These are phyloP conservation scores for Rhododendron ovatum DNA, from an alignment of 148 eudicot species.

Conservation along the genomic window DNA sequence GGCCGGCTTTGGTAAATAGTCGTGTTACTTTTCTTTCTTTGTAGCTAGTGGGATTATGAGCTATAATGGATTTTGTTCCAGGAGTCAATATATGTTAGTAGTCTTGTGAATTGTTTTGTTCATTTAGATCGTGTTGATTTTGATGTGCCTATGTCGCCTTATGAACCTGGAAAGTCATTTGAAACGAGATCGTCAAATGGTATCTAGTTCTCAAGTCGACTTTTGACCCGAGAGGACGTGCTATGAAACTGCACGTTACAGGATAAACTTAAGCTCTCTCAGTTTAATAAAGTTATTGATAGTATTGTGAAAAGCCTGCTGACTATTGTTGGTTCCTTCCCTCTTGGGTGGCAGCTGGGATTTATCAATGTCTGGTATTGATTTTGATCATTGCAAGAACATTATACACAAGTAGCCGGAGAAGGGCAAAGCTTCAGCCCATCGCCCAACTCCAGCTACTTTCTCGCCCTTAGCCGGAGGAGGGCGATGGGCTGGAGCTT, in stretches of 20 bases:
- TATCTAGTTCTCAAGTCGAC: background rate
- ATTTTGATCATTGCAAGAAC: background rate
- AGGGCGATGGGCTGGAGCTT: background rate
- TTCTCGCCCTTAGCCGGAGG: background rate
- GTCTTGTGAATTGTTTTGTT: background rate
- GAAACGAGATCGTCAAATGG: background rate
- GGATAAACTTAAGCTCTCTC: background rate
- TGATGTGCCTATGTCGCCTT: background rate
- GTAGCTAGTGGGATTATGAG: background rate
- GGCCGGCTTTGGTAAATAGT: background rate
- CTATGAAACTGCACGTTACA: background rate
- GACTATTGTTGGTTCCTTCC: background rate
- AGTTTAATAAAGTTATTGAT: background rate
- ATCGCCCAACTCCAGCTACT: too few species aligned
- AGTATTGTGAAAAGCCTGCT: background rate
- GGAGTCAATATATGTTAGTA: too few species aligned
- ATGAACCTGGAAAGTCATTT: background rate
- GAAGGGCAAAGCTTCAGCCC: too few species aligned
- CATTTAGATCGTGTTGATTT: background rate
- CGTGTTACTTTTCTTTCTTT: background rate
- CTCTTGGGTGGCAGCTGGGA: background rate
- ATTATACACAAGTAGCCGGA: background rate
- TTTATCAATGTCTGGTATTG: background rate
- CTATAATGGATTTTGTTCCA: background rate
- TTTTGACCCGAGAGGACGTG: background rate